Evolutionary conservation across 192 early-diverging fungal genomes (phyloP).

Genomic region (Podila epicladia): DNA sequence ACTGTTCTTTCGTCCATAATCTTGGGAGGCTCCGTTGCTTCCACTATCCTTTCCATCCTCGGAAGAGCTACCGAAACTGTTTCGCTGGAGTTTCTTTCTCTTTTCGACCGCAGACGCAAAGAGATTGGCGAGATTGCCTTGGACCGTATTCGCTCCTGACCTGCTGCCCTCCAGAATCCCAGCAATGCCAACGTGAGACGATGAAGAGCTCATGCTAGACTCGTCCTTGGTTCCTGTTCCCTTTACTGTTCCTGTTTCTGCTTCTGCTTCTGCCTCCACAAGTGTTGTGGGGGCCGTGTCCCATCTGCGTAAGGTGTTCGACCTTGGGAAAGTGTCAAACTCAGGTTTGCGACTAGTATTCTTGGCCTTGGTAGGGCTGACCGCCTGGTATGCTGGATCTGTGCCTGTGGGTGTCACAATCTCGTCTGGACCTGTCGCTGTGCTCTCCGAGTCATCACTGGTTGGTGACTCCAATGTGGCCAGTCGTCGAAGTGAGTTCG

Average conservation of each 20-base stretch:
- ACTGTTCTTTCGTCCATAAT: slow-evolving; percentile 35
- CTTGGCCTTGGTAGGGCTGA: background rate
- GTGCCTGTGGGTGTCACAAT: slow-evolving; percentile 13
- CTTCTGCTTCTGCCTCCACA: background rate
- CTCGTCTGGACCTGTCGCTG: slow-evolving; percentile 5
- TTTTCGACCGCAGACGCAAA: slow-evolving; percentile 19
- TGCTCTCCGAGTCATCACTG: slow-evolving; percentile 16
- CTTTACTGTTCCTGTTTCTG: background rate
- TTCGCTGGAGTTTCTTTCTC: slow-evolving; percentile 12
- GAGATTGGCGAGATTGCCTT: slow-evolving; percentile 32
- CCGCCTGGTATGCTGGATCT: slow-evolving; percentile 22
- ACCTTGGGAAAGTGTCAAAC: slow-evolving; percentile 25
- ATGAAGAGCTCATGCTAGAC: slow-evolving; percentile 2
- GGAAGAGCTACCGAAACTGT: background rate
- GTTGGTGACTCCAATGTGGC: slow-evolving; percentile 25
- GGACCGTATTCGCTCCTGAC: slow-evolving; percentile 12
- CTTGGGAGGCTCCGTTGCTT: background rate
- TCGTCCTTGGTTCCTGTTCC: background rate
- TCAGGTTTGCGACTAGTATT: background rate
- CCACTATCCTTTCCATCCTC: background rate
- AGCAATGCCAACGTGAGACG: slow-evolving; percentile 36
- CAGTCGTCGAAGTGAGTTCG: slow-evolving; percentile 24
- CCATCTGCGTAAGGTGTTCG: background rate
- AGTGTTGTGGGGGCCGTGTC: background rate
- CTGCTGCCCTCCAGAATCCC: slow-evolving; percentile 33